These are phyloP conservation scores for Sergeia podlipaevii DNA, from an alignment of 208 protist species.

Conservation along the genomic window DNA sequence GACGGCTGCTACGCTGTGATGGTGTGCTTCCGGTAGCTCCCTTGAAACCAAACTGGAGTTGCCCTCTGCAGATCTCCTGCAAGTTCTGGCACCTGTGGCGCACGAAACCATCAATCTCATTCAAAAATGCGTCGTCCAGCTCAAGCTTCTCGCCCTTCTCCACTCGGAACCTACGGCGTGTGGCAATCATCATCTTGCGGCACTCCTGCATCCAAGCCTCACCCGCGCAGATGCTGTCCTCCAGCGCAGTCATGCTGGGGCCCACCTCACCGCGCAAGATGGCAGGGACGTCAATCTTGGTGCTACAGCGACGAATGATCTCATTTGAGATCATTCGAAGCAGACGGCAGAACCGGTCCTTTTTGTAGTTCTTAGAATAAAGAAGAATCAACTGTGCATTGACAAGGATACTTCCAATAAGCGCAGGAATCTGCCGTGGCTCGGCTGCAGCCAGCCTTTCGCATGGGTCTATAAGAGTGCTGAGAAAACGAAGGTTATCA, in stretches of 20 bases:
- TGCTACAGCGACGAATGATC: slow-evolving; percentile 95
- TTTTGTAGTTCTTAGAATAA: slow-evolving; percentile 94
- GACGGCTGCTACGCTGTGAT: slow-evolving; percentile 8
- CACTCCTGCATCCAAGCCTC: slow-evolving; percentile 93
- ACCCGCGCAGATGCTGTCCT: slow-evolving; percentile 88
- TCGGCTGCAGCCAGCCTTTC: slow-evolving; percentile 75
- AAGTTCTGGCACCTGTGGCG: slow-evolving; percentile 96
- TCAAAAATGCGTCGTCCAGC: slow-evolving; percentile 91
- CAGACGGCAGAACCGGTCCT: slow-evolving; percentile 91
- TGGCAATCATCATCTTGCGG: slow-evolving; percentile 83
- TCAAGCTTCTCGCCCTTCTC: slow-evolving; percentile 91
- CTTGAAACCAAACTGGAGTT: slow-evolving; percentile 96
- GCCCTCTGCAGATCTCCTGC: slow-evolving; percentile 95
- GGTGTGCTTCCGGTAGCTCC: slow-evolving; percentile 9
- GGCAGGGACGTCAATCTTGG: slow-evolving; percentile 90
- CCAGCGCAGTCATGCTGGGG: slow-evolving; percentile 86
- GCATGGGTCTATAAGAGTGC: slow-evolving; percentile 92
- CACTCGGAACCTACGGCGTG: slow-evolving; percentile 60
- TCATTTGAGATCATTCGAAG: slow-evolving; percentile 95
- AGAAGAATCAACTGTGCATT: slow-evolving; percentile 92
- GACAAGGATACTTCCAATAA: slow-evolving; percentile 90
- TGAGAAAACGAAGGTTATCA: slow-evolving; percentile 96
- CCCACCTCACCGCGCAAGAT: slow-evolving; percentile 94
- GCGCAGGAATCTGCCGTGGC: slow-evolving; percentile 89
- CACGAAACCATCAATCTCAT: slow-evolving; percentile 97